Base-by-base conservation (phyloP, 2,329 filamentous ascomycete species). In the Mycogone perniciosa region DNA sequence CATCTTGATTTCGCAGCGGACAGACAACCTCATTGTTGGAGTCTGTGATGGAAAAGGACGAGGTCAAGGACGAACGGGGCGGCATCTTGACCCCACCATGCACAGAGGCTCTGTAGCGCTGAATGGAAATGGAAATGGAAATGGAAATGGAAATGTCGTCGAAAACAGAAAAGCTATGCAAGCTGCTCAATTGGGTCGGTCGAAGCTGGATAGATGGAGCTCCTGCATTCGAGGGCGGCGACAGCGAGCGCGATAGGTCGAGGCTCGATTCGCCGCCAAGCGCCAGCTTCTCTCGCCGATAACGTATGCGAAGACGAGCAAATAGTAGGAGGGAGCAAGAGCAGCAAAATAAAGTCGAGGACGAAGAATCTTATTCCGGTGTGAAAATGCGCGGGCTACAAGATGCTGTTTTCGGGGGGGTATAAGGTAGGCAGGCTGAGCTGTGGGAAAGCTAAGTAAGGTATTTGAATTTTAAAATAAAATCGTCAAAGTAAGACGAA, bases 1-100 rank as follows among this genome's bases (percentile, higher is more conserved):
- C 89, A 82, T 99, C 93, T 67, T 96, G 91, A 68, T 96, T 96
- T 66, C 84, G 85, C 71, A 99, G 77, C 60, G 93, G 93, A 73
- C 93, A 99, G 65, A 96, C 88, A 67, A 99, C 93, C 74, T 97
- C 92, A 71, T 95, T 95, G 71, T 88, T 92, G 70, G 86, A 81
- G 76, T 96, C 89, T 63, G 88, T 88, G 64, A 95, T 88, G 60
- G 89, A 91, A 71, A 96, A 96, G 59, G 89, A 93, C 66, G 88
- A 89, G 57, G 88, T 93, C 66, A 95, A 79, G 60, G 88, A 85
- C 63, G 87, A 82, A 79, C 89, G 84, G 66, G 89, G 89, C 74
- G 91, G 90, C 91, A 96, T 96, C 73, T 78, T 79, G 76, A 76
- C 71, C 75, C 76, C 74, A 79, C 78, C 79, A 81, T 77, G 69